Percentiles rank a stretch among this genome's conserved stretches.
These are phyloP conservation scores for Zygosaccharomyces pseudobailii DNA, from an alignment of 1,139 yeast species.

Conservation along the genomic window DNA sequence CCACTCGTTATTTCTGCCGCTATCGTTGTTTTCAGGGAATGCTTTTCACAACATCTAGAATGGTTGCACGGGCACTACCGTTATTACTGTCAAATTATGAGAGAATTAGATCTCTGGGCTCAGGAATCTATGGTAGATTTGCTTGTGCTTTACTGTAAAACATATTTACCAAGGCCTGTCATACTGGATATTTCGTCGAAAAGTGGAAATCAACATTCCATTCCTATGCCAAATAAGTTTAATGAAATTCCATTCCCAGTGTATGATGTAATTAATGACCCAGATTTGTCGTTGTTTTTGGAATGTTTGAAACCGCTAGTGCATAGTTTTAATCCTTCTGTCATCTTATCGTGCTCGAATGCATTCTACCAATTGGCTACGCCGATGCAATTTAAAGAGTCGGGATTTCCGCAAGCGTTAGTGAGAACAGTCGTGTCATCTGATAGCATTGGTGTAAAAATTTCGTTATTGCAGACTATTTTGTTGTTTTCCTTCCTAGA, in stretches of 20 bases:
- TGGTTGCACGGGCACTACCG: slow-evolving; percentile 69
- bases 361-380: slow-evolving; percentile 54
- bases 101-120: slow-evolving; percentile 72
- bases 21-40: slow-evolving; percentile 49
- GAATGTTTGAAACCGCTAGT: slow-evolving; percentile 43
- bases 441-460: slow-evolving; percentile 35
- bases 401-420: slow-evolving; percentile 48
- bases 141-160: slow-evolving; percentile 60
- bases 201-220: slow-evolving; percentile 25
- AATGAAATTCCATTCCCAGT: slow-evolving; percentile 37
- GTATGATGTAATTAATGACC: slow-evolving; percentile 46
- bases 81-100: slow-evolving; percentile 51
- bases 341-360: slow-evolving; percentile 56
- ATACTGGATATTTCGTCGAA: slow-evolving; percentile 32
- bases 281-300: slow-evolving; percentile 54
- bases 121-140: slow-evolving; percentile 58
- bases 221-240: slow-evolving; percentile 42
- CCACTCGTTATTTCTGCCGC: slow-evolving; percentile 68
- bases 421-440: slow-evolving; percentile 38
- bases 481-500: slow-evolving; percentile 40
- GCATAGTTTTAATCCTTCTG: slow-evolving; percentile 53
- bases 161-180: slow-evolving; percentile 52
- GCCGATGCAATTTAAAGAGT: slow-evolving; percentile 44
- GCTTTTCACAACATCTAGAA: slow-evolving; percentile 54
- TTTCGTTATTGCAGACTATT: slow-evolving; percentile 43